Base-by-base conservation (phyloP, 192 early-diverging fungal genomes). In the Entophlyctis luteolus region DNA sequence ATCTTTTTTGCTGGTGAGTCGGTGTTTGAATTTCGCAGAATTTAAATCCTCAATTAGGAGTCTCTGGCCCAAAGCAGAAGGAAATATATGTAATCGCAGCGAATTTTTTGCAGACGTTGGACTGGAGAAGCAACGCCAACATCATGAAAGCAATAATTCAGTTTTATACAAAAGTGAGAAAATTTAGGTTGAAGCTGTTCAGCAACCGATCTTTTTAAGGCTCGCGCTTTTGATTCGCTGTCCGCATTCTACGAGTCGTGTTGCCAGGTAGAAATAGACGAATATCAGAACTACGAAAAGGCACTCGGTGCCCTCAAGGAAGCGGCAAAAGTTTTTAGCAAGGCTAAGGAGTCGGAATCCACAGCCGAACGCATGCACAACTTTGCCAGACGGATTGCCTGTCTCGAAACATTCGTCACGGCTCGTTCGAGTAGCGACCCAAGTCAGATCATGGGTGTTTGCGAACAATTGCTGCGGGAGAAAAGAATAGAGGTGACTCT, bases 211-310 rank as follows among this genome's bases (percentile, higher is more conserved):
- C 62, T 32, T 2, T 20, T 20, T 29, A 8, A 80, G 79, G 78
- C 80, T 10, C 80, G 79, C 38, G 80, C 82, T 22, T 79, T 62
- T 39, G 69, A 79, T 32, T 60, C 79, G 1, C 74, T 86, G 8
- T 47, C 76, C 3, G 37, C 67, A 2, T 86, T 86, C 54, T 86
- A 82, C 65, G 79, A 84, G 35, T 58, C 84, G 3, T 86, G 84
- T 52, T 79, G 76, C 16, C 78, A 78, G 52, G 70, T 84, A 25
- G 84, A 86, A 65, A 76, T 86, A 39, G 84, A 86, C 42, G 82
- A 84, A 68, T 86, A 77, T 47, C 81, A 81, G 62, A 84, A 82
- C 67, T 86, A 86, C 67, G 80, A 82, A 50, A 84, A 86, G 75
- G 82, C 80, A 4, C 62, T 77, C 28, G 78, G 70, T 29, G 83